A percentile compares a stretch with the other conserved stretches of the same genome.
These are phyloP conservation scores for Fraxinus baroniana DNA, from an alignment of 305 asterid genomes.

Conservation along the genomic window DNA sequence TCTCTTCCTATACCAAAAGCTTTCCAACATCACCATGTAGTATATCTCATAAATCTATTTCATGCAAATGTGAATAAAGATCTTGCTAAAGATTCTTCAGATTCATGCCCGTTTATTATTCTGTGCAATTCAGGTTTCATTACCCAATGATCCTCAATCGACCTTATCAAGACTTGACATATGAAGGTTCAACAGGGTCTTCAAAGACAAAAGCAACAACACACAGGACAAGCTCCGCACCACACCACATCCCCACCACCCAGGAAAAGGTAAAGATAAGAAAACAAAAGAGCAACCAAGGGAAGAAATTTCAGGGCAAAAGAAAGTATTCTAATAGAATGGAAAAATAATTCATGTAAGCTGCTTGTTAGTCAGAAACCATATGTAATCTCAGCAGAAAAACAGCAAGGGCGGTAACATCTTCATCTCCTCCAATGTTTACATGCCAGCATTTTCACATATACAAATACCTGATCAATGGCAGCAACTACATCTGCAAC, in stretches of 20 bases:
- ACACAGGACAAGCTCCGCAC: not conserved
- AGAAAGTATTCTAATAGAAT: not conserved
- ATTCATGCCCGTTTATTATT: not conserved
- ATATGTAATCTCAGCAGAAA: not conserved
- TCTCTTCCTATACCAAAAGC: not conserved
- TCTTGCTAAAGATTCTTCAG: not conserved
- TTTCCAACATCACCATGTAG: not conserved
- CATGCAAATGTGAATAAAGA: not conserved
- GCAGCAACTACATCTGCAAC: conserved; percentile 99
- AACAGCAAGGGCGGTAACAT: not conserved
- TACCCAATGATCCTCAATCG: not conserved
- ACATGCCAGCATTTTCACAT: conserved; percentile 4
- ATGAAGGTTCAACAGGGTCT: not conserved
- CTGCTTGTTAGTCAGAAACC: conserved; percentile 1
- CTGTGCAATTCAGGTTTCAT: not conserved
- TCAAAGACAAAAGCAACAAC: not conserved
- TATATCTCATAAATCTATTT: not conserved
- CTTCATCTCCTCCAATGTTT: conserved; percentile 3
- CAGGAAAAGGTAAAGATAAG: not conserved
- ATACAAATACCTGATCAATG: conserved; percentile 79
- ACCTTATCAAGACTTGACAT: not conserved
- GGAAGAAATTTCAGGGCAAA: not conserved
- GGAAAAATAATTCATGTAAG: not conserved
- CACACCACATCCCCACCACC: not conserved
- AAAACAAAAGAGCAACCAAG: not conserved